These are phyloP conservation scores for Simmondsia chinensis DNA, from an alignment of 148 eudicot species.

Conservation along the genomic window DNA sequence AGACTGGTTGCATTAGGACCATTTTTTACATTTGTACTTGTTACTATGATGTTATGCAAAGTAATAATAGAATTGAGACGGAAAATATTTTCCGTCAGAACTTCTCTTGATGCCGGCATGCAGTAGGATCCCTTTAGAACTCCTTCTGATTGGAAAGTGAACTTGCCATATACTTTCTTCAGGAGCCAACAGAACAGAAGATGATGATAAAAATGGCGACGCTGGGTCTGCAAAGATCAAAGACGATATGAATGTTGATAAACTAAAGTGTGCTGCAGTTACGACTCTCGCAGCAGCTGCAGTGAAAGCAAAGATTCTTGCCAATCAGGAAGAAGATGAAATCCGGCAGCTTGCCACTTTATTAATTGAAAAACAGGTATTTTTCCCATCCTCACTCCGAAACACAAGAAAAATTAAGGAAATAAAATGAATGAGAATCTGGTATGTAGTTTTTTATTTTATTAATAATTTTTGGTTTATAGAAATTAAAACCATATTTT, in stretches of 20 bases:
- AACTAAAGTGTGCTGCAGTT: slow-evolving; percentile 65
- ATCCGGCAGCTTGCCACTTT: slow-evolving; percentile 64
- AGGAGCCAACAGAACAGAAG: slow-evolving; percentile 30
- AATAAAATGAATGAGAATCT: too few relatives aligned
- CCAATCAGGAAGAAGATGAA: slow-evolving; percentile 90
- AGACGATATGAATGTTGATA: slow-evolving; percentile 29
- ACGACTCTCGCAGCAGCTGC: slow-evolving; percentile 90
- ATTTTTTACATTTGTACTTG: too few relatives aligned
- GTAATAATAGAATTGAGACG: too few relatives aligned
- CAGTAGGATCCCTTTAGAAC: too few relatives aligned
- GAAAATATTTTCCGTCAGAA: too few relatives aligned
- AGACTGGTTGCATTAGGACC: too few relatives aligned
- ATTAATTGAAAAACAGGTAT: slow-evolving; percentile 88
- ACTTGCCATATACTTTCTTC: slow-evolving; percentile 1
- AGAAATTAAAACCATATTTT: too few relatives aligned
- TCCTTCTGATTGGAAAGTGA: too few relatives aligned
- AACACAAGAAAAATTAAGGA: background rate
- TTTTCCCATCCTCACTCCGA: background rate
- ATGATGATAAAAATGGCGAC: slow-evolving; percentile 23
- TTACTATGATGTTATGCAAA: too few relatives aligned
- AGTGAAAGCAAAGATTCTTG: slow-evolving; percentile 89
- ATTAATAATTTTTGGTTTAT: too few relatives aligned
- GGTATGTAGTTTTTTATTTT: too few relatives aligned
- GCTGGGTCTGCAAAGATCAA: slow-evolving; percentile 17
- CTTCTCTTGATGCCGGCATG: too few relatives aligned